A percentile compares a stretch with the other conserved stretches of the same genome.
These are phyloP conservation scores for Ailanthus altissimus DNA, from an alignment of 345 rosid genomes.

Conservation along the genomic window DNA sequence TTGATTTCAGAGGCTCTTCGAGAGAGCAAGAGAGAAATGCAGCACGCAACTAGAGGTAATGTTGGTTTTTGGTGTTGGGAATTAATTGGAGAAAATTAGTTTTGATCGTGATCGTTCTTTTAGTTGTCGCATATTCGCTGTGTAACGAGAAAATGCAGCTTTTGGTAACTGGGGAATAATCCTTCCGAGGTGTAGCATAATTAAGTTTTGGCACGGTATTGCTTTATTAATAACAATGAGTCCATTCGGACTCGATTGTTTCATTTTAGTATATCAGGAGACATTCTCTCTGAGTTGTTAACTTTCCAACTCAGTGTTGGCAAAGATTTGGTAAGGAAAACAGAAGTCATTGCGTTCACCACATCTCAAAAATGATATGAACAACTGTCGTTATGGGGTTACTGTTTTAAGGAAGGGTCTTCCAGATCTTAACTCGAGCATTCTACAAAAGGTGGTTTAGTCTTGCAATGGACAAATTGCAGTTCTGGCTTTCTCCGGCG, in stretches of 20 bases:
- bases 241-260: not conserved
- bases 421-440: not conserved
- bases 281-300: not conserved
- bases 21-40: slow-evolving; percentile 89
- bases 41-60: slow-evolving; percentile 88
- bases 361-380: not conserved
- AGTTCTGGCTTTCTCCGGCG: not conserved
- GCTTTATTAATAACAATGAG: not conserved
- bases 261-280: not conserved
- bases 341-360: not conserved
- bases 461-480: not conserved
- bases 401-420: not conserved
- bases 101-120: slow-evolving; percentile 5
- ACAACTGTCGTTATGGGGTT: not conserved
- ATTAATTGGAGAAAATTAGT: not conserved
- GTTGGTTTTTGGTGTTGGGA: slow-evolving; percentile 8
- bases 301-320: not conserved
- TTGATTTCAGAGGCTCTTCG: slow-evolving; percentile 76
- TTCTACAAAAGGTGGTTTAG: not conserved
- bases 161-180: not conserved
- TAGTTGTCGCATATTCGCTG: not conserved
- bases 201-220: not conserved
- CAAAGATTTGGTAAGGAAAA: not conserved
- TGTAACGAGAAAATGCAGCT: not conserved
- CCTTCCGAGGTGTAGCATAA: not conserved